Percentiles rank a stretch among this genome's conserved stretches.
phyloP scores from a whole-genome alignment of 2,329 filamentous ascomycete species.

The Aspergillus flavus region DNA sequence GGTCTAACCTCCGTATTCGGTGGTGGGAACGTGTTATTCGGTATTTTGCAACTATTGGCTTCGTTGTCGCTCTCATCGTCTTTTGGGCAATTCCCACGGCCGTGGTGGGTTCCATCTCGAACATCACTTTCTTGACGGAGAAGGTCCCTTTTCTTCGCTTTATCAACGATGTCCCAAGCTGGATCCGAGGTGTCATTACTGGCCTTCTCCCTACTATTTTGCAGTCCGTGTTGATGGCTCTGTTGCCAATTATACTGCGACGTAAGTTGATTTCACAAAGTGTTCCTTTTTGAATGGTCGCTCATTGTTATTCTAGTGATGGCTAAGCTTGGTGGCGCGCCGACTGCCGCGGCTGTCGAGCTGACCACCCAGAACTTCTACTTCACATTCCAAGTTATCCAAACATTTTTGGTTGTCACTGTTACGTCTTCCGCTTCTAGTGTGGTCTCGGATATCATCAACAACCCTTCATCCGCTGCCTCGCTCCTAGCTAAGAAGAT shows the following conservation, averaged over 20 bases:
- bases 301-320: conserved; percentile 55
- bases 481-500: conserved; percentile 71
- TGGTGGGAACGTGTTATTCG: conserved; percentile 85
- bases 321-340: conserved; percentile 78
- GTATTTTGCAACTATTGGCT: conserved; percentile 67
- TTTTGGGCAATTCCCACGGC: conserved; percentile 84
- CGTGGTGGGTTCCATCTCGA: conserved; percentile 82
- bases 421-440: conserved; percentile 77
- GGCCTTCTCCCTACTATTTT: conserved; percentile 80
- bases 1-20: conserved; percentile 78
- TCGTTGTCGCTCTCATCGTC: conserved; percentile 76
- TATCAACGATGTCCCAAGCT: conserved; percentile 68
- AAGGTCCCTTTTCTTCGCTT: conserved; percentile 71
- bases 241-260: conserved; percentile 81
- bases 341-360: conserved; percentile 78
- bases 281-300: background rate
- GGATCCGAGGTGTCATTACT: conserved; percentile 79
- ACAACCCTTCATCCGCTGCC: conserved; percentile 64
- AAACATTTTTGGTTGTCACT: conserved; percentile 88
- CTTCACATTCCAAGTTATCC: conserved; percentile 72
- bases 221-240: conserved; percentile 80
- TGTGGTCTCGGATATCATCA: conserved; percentile 63
- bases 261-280: conserved; percentile 49
- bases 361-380: conserved; percentile 89
- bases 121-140: conserved; percentile 70